A percentile compares a stretch with the other conserved stretches of the same genome.
phyloP scores from a whole-genome alignment of 148 eudicot species.

The Fagopyrum homotropicum region DNA sequence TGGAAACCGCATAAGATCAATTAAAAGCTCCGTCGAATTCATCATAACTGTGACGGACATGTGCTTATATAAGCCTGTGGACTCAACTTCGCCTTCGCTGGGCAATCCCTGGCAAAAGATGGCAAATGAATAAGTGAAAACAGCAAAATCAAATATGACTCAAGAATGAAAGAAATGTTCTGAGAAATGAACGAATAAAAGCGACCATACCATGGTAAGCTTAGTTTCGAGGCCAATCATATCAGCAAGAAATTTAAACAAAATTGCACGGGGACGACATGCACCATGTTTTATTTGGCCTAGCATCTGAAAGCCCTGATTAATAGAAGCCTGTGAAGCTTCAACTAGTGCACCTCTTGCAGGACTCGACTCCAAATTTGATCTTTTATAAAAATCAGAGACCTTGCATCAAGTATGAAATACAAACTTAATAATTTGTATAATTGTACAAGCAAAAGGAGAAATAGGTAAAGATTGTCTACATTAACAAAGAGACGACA shows the following conservation, averaged over 20 bases:
- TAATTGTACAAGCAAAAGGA: background rate
- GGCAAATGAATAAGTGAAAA: constrained; percentile 1
- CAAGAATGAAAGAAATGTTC: background rate
- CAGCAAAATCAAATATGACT: background rate
- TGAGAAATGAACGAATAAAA: background rate
- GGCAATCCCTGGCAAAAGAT: constrained; percentile 66
- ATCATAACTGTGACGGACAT: constrained; percentile 86
- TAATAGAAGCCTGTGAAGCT: constrained; percentile 38
- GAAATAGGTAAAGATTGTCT: background rate
- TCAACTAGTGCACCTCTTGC: constrained; percentile 57
- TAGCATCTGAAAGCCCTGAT: constrained; percentile 73
- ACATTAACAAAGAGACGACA: background rate
- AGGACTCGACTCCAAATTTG: constrained; percentile 77
- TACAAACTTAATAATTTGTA: background rate
- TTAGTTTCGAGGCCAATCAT: constrained; percentile 89
- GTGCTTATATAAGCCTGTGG: constrained; percentile 75
- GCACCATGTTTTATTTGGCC: constrained; percentile 96
- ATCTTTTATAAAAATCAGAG: constrained; percentile 74
- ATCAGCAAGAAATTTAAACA: constrained; percentile 94
- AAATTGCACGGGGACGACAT: constrained; percentile 96
- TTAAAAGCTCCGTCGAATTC: constrained; percentile 77
- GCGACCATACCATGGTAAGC: constrained; percentile 68
- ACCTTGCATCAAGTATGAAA: constrained; percentile 36
- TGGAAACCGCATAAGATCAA: constrained; percentile 92
- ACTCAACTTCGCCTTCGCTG: constrained; percentile 64